A percentile compares a stretch with the other conserved stretches of the same genome.
Evolutionary conservation across 2,329 filamentous ascomycete species (phyloP).

Genomic region (Trichoderma koningiopsis): DNA sequence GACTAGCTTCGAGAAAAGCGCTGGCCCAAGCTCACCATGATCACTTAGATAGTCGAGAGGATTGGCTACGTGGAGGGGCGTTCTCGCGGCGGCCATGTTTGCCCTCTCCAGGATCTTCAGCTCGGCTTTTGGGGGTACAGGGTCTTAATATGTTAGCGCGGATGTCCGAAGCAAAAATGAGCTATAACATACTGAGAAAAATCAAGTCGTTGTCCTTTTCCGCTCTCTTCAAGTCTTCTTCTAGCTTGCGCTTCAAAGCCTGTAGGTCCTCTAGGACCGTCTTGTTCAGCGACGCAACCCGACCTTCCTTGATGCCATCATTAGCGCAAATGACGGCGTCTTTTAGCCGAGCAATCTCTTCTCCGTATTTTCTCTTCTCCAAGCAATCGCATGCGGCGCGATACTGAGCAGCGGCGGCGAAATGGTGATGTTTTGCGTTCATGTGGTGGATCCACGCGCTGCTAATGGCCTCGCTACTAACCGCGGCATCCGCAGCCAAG

Average conservation of each 20-base stretch:
- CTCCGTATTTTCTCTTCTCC: conserved; percentile 92
- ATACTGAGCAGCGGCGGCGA: conserved; percentile 93
- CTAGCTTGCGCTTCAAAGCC: conserved; percentile 76
- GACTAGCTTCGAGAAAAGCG: conserved; percentile 87
- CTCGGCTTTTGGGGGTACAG: conserved; percentile 86
- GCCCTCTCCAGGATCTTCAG: conserved; percentile 83
- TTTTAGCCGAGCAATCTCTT: conserved; percentile 84
- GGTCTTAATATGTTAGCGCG: conserved; percentile 59
- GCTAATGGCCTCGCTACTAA: conserved; percentile 86
- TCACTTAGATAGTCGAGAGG: conserved; percentile 81
- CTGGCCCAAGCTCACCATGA: conserved; percentile 76
- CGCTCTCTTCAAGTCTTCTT: conserved; percentile 85
- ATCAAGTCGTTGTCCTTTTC: conserved; percentile 98
- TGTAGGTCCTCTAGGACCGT: conserved; percentile 80
- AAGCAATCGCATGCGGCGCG: conserved; percentile 86
- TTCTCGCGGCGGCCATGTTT: conserved; percentile 79
- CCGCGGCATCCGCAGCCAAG: conserved; percentile 78
- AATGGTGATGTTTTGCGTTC: conserved; percentile 95
- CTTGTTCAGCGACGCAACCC: conserved; percentile 74
- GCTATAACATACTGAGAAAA: conserved; percentile 66
- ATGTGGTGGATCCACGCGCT: conserved; percentile 98
- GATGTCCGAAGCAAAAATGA: no score
- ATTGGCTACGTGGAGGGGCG: conserved; percentile 79
- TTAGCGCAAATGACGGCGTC: conserved; percentile 82
- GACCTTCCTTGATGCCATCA: conserved; percentile 82